A percentile compares a stretch with the other conserved stretches of the same genome.
Conservation (phyloP, 805 yeast genomes). For the Ogataea sp. region DNA sequence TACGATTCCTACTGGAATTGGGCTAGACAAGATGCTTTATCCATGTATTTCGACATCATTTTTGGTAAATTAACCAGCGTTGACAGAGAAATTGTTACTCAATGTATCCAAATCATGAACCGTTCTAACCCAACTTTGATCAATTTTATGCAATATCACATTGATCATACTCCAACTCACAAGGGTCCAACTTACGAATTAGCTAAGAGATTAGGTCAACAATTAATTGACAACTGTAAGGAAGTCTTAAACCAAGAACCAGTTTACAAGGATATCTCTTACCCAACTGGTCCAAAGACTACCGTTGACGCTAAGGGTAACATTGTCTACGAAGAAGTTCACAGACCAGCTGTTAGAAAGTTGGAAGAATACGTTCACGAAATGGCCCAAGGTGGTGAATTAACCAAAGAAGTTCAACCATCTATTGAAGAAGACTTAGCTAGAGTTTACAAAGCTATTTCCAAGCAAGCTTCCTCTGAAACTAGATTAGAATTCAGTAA, state of each 20-base stretch:
- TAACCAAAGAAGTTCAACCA: constrained; percentile 65
- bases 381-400: constrained; percentile 91
- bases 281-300: constrained; percentile 94
- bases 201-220: constrained; percentile 85
- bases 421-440: constrained; percentile 80
- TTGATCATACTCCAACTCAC: constrained; percentile 74
- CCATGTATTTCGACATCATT: constrained; percentile 91
- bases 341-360: constrained; percentile 87
- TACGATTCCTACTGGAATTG: constrained; percentile 99
- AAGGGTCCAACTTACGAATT: constrained; percentile 91
- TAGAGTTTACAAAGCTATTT: constrained; percentile 72
- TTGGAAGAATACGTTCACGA: constrained; percentile 91
- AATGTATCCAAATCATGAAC: constrained; percentile 96
- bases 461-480: constrained; percentile 63
- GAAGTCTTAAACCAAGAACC: constrained; percentile 76
- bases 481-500: constrained; percentile 66
- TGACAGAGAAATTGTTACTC: constrained; percentile 93
- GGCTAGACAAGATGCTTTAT: constrained; percentile 96
- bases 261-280: constrained; percentile 89
- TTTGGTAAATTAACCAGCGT: constrained; percentile 87
- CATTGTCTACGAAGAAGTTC: constrained; percentile 73
- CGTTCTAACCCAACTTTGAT: constrained; percentile 89
- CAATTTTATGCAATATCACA: constrained; percentile 92
- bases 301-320: constrained; percentile 83
- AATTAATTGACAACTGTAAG: constrained; percentile 90